These are phyloP conservation scores for Amanita polypyramis DNA, from an alignment of 768 basidiomycete genomes.

Conservation along the genomic window DNA sequence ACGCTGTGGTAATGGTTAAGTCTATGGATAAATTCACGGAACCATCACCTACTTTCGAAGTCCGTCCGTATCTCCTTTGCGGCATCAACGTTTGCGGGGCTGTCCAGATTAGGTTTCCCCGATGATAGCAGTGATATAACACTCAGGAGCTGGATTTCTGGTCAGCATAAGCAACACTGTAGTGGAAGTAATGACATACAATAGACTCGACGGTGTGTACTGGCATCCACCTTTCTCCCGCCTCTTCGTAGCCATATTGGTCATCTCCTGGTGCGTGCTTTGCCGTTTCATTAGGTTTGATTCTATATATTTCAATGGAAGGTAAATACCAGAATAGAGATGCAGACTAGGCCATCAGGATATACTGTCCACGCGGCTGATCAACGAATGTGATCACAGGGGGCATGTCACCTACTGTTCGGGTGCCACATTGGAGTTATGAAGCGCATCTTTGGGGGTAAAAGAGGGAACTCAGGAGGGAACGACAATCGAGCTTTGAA, in stretches of 20 bases:
- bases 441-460: slow-evolving; percentile 94
- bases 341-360: slow-evolving; percentile 84
- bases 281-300: background rate
- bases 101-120: slow-evolving; percentile 84
- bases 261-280: slow-evolving; percentile 95
- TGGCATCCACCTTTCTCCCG: slow-evolving; percentile 95
- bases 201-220: slow-evolving; percentile 97
- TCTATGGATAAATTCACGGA: background rate
- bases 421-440: slow-evolving; percentile 97
- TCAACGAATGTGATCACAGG: slow-evolving; percentile 1
- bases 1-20: slow-evolving; percentile 34
- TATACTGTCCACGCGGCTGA: slow-evolving; percentile 56
- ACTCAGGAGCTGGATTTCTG: slow-evolving; percentile 63
- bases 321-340: slow-evolving; percentile 72
- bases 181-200: slow-evolving; percentile 35
- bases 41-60: slow-evolving; percentile 34
- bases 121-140: slow-evolving; percentile 94
- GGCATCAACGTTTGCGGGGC: slow-evolving; percentile 94
- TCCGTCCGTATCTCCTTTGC: slow-evolving; percentile 78
- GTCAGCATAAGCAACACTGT: slow-evolving; percentile 6
- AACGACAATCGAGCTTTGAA: slow-evolving; percentile 88
- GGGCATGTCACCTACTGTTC: slow-evolving; percentile 58
- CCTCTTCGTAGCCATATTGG: slow-evolving; percentile 94
- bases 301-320: background rate
- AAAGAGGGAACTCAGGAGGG: slow-evolving; percentile 81